Percentiles rank a stretch among this genome's conserved stretches.
These are phyloP conservation scores for Senna tora DNA, from an alignment of 306 rosid genomes.

Conservation along the genomic window DNA sequence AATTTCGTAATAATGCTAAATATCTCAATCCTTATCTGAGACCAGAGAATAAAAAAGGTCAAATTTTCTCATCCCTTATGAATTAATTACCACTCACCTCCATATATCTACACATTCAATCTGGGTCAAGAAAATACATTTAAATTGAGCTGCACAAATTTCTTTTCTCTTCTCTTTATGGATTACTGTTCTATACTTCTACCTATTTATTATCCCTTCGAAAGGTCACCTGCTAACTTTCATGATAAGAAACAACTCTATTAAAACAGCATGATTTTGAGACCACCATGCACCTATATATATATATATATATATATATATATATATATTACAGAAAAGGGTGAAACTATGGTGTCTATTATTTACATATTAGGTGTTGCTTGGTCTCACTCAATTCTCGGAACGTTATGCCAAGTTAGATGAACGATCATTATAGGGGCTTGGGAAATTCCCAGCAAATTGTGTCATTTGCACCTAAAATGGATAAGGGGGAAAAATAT, in stretches of 20 bases:
- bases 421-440: conserved; percentile 53
- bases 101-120: conserved; percentile 34
- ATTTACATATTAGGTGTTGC: conserved; percentile 45
- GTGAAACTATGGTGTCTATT: conserved; percentile 10
- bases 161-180: neutral
- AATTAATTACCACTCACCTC: neutral
- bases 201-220: conserved; percentile 52
- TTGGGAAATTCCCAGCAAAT: conserved; percentile 42
- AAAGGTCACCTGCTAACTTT: conserved; percentile 48
- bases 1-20: neutral
- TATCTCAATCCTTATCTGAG: no score
- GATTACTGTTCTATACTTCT: neutral
- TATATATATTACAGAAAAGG: conserved; percentile 23
- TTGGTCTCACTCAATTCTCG: conserved; percentile 65
- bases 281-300: no score
- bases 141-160: conserved; percentile 17
- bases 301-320: no score
- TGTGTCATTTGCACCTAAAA: conserved; percentile 53
- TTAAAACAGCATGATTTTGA: conserved; percentile 40
- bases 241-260: conserved; percentile 59
- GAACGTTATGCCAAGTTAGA: conserved; percentile 56
- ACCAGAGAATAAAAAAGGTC: no score
- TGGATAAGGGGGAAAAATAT: neutral
- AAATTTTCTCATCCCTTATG: no score
- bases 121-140: conserved; percentile 10